Evolutionary conservation across 306 rosid species (phyloP), one percentile per base, ranked within the genome.

Genomic region (Lupinus albus): DNA sequence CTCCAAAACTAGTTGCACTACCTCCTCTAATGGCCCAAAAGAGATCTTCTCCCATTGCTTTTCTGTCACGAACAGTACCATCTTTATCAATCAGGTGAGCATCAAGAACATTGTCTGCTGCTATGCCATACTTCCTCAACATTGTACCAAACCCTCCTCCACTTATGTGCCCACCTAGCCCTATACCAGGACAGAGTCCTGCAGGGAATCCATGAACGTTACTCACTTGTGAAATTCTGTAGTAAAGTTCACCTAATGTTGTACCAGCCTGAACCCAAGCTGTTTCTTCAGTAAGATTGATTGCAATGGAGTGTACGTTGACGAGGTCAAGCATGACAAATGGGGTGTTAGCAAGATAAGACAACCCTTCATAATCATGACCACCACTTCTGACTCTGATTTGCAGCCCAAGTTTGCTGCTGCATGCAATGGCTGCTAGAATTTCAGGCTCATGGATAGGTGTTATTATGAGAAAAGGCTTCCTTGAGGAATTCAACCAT

Each of bases 1-100:
- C 87, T 11, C 96, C 91, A 42, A 87, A 89, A 57, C 86, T 83
- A 3, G 82, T 84, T 15, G 86, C 89, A 0, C 91, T 89, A 17
- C 94, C 94, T 3, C 96, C 94, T 60, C 82, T 77, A 33, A 87
- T 85, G 2, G 94, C 94, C 96, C 90, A 91, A 83, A 86, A 33
- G 2, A 33, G 38, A 33, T 33, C 38, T 33, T 33, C 38, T 33
- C 38, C 38, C 38, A 33, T 33, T 13, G 81, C 13, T 52, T 77
- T 21, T 42, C 88, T 78, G n/a, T 86, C 88, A 8, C 81, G 84
- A 45, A 86, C n/a, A 44, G 62, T 80, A 13, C 88, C 91, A 0
- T 84, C 78, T 3, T 53, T 85, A 33, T 84, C 83, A 17, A 89
- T 71, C 3, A 89, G 67, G 78, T 72, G 79, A 1, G 91, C 89